A percentile compares a stretch with the other conserved stretches of the same genome.
Conservation (phyloP, 78 protist species). For the Polysphondylium violaceum region DNA sequence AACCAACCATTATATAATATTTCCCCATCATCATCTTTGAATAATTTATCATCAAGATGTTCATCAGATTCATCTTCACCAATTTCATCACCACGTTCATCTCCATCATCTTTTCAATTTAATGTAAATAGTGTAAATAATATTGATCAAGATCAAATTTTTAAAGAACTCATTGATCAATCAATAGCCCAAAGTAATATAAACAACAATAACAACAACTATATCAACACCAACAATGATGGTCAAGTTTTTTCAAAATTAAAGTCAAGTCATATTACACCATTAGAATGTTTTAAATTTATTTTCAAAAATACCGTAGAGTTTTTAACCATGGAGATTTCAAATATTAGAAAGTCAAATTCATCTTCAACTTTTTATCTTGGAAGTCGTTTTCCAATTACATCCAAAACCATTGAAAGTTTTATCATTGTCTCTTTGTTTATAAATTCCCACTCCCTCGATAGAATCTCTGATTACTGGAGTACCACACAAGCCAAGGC, state of each 20-base stretch:
- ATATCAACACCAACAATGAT: background rate
- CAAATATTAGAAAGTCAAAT: slow-evolving; percentile 22
- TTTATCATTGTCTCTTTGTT: slow-evolving; percentile 69
- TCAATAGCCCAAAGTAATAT: background rate
- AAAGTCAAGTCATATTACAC: slow-evolving; percentile 24
- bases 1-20: too few species aligned
- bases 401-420: slow-evolving; percentile 28
- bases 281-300: slow-evolving; percentile 30
- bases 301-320: slow-evolving; percentile 12
- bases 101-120: background rate
- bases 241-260: background rate
- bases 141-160: background rate
- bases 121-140: background rate
- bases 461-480: slow-evolving; percentile 73
- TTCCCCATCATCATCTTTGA: slow-evolving; percentile 5
- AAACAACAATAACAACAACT: background rate
- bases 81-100: background rate
- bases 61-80: too few species aligned
- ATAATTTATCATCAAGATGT: too few species aligned
- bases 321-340: slow-evolving; percentile 21
- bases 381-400: slow-evolving; percentile 71
- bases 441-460: slow-evolving; percentile 70
- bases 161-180: background rate
- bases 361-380: slow-evolving; percentile 31
- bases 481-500: slow-evolving; percentile 37